Evolutionary conservation across 129 eudicot genomes (phyloP).

Genomic region (Lonicera japonica): DNA sequence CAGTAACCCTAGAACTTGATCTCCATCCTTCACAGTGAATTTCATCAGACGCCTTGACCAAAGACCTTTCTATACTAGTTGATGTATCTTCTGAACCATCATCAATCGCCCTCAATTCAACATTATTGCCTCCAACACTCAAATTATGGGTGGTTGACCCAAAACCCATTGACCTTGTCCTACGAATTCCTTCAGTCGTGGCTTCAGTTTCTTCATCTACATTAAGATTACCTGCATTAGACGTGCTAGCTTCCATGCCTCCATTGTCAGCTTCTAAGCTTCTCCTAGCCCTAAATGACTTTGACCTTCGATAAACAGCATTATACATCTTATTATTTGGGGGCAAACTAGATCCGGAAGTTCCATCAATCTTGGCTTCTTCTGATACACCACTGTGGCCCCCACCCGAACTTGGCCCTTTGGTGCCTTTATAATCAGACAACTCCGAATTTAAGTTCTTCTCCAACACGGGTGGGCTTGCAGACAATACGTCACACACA

Average conservation of each 20-base stretch:
- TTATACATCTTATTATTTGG: conserved; percentile 59
- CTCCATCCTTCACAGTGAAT: conserved; percentile 44
- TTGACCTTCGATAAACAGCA: conserved; percentile 86
- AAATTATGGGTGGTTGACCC: conserved; percentile 20
- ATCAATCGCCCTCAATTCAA: conserved; percentile 22
- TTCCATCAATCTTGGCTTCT: conserved; percentile 18
- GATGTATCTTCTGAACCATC: conserved; percentile 46
- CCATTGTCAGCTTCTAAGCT: conserved; percentile 29
- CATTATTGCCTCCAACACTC: conserved; percentile 12
- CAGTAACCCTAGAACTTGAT: conserved; percentile 38
- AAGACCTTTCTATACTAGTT: conserved; percentile 28
- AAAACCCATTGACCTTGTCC: conserved; percentile 37
- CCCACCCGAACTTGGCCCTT: conserved; percentile 9
- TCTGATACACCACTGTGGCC: conserved; percentile 19
- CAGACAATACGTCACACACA: conserved; percentile 20
- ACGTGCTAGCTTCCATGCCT: conserved; percentile 53
- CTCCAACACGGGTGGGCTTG: conserved; percentile 14
- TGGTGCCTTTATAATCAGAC: conserved; percentile 17
- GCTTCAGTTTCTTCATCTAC: conserved; percentile 35
- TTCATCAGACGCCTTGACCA: conserved; percentile 35
- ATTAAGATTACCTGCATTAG: conserved; percentile 36
- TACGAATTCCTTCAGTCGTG: conserved; percentile 34
- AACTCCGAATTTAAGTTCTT: conserved; percentile 18
- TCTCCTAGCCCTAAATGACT: conserved; percentile 41
- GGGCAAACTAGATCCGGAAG: too few species aligned